Evolutionary conservation across 139 green algal genomes (phyloP), one percentile per base, ranked within the genome.

Genomic region (Picochlorum sp.): DNA sequence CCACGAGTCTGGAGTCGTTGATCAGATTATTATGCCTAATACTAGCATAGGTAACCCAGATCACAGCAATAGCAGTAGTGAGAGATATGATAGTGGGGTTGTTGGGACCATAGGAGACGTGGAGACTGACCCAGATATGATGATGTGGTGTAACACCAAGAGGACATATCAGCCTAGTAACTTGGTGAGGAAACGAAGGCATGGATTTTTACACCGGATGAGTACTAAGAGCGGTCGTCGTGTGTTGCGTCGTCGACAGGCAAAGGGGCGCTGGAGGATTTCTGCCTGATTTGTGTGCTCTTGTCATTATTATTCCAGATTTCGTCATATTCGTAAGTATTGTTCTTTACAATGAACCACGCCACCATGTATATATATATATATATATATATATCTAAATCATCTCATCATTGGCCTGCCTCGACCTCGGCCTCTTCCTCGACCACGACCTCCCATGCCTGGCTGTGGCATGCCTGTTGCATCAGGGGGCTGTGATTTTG

Each of bases 131-230:
- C 44, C 24, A 45, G 9, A 21, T 1, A 7, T 44, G n/a, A 49
- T 45, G 30, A 16, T 67, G 26, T 41, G 34, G 34, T 67, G 52
- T 61, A n/a, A 45, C 47, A 79, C 49, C 62, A 79, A 79, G 63
- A 71, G 79, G 63, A 82, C 79, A 5, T 87, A 73, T 70, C 76
- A 86, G 61, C 79, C 81, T 28, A 82, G 69, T 54, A 65, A 67
- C 23, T 63, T 80, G 52, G 69, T 77, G 26, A 66, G 81, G 47
- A 86, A 86, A 75, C 73, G 80, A 6, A 64, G 74, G 24, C 79
- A 86, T 56, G 79, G 81, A 45, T 86, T 86, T 69, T 72, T 85
- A 23, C 10, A 49, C 21, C 49, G 80, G 8, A 20, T 77, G 49
- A 44, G 45, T 47, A 74, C 50, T 20, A 60, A 45, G 24, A 63